Conservation (phyloP, 257 asterid genomes). For the Lantana camara region DNA sequence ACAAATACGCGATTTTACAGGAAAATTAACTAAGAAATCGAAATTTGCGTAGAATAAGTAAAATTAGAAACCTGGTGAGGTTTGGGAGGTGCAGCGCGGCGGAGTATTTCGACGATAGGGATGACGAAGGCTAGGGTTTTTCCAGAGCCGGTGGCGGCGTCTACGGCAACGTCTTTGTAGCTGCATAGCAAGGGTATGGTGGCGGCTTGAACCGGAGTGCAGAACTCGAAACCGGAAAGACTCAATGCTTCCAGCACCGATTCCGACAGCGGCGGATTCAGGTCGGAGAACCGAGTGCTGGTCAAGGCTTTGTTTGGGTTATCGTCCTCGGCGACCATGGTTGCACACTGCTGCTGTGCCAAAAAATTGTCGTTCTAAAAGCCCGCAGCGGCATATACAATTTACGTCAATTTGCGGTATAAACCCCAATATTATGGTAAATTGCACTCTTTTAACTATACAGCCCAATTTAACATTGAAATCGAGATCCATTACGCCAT, state of each 20-base stretch:
- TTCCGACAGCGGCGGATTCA: conserved; percentile 69
- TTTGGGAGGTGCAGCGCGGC: conserved; percentile 67
- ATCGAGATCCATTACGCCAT: too few species aligned
- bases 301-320: conserved; percentile 80
- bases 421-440: background rate
- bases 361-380: too few species aligned
- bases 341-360: background rate
- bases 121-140: conserved; percentile 86
- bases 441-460: background rate
- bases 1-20: background rate
- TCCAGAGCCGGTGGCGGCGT: conserved; percentile 98
- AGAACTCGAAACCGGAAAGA: conserved; percentile 68
- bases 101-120: conserved; percentile 85
- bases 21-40: conserved; percentile 5
- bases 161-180: conserved; percentile 86
- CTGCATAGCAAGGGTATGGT: conserved; percentile 84
- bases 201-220: conserved; percentile 95
- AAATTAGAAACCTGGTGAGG: conserved; percentile 67
- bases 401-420: background rate
- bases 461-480: too few species aligned
- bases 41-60: background rate
- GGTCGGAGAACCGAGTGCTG: conserved; percentile 74
- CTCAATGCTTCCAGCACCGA: conserved; percentile 67
- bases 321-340: conserved; percentile 41
- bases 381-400: background rate